Percentiles rank a stretch among this genome's conserved stretches.
phyloP scores from a whole-genome alignment of 441 rosid species.

The Gossypium trilobum region DNA sequence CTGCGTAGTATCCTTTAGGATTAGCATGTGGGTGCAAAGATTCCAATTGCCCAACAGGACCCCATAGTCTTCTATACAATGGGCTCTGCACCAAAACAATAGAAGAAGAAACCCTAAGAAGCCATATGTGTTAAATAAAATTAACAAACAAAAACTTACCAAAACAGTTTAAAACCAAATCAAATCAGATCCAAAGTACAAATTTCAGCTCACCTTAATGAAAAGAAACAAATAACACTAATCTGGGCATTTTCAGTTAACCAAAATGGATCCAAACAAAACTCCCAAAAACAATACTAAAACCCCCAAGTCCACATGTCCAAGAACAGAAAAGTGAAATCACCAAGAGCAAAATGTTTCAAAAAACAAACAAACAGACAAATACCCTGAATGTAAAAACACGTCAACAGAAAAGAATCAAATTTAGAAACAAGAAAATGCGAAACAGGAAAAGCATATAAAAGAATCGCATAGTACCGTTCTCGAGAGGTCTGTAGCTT shows the following conservation, averaged over 20 bases:
- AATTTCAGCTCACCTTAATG: background rate
- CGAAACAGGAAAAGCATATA: background rate
- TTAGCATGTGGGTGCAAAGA: constrained; percentile 71
- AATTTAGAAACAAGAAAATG: background rate
- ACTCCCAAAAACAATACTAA: background rate
- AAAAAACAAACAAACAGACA: constrained; percentile 8
- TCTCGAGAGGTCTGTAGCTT: constrained; percentile 40
- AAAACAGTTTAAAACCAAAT: constrained; percentile 11
- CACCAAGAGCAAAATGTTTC: background rate
- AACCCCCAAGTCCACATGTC: background rate
- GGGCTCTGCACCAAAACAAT: constrained; percentile 42
- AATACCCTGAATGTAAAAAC: constrained; percentile 3
- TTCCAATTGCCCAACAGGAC: constrained; percentile 65
- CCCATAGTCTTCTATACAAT: constrained; percentile 76
- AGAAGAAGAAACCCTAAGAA: background rate
- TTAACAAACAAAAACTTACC: background rate
- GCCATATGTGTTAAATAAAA: background rate
- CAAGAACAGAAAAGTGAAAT: background rate
- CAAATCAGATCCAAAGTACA: background rate
- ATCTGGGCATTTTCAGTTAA: constrained; percentile 8
- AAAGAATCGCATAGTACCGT: constrained; percentile 17
- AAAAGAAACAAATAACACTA: constrained; percentile 7
- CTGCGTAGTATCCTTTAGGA: constrained; percentile 70
- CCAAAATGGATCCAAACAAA: constrained; percentile 21
- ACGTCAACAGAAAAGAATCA: background rate